Base-by-base conservation (phyloP, 2,329 filamentous ascomycete genomes). In the Bipolaris cookei region DNA sequence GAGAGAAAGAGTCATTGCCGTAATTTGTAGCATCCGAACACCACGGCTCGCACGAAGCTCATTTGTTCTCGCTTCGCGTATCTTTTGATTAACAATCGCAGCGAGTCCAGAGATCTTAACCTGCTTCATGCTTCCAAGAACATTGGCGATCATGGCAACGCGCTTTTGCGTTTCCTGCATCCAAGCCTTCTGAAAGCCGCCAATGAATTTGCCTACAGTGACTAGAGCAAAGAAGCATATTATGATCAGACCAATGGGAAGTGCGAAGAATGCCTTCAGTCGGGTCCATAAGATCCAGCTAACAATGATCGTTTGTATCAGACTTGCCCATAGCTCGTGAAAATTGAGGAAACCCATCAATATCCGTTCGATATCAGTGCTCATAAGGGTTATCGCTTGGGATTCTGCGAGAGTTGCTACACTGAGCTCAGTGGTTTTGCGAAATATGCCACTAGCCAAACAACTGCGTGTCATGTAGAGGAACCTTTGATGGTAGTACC, bases 31-130 rank as follows among this genome's bases (percentile, higher is more conserved):
- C 2, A 30, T 28, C 2, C 64, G 64, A n/a, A n/a, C n/a, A n/a
- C n/a, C n/a, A n/a, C n/a, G n/a, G n/a, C n/a, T n/a, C n/a, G n/a
- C n/a, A n/a, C n/a, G n/a, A n/a, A n/a, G n/a, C n/a, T n/a, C n/a
- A n/a, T n/a, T n/a, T n/a, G n/a, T n/a, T n/a, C n/a, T n/a, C n/a
- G n/a, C n/a, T n/a, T n/a, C n/a, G n/a, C n/a, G n/a, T n/a, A n/a
- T n/a, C n/a, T n/a, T n/a, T n/a, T n/a, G n/a, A n/a, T n/a, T n/a
- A n/a, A n/a, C n/a, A n/a, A n/a, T n/a, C n/a, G 11, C 63, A 4
- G 74, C 54, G 10, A 81, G 65, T 1, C 77, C 78, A 1, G 73
- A 72, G 43, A 80, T 76, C 52, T 77, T 78, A 16, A 80, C 61
- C 34, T 68, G 63, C 58, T 79, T 80, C 70, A 80, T 78, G 46